phyloP scores from a whole-genome alignment of 306 rosid genomes.

The Casuarina glauca region DNA sequence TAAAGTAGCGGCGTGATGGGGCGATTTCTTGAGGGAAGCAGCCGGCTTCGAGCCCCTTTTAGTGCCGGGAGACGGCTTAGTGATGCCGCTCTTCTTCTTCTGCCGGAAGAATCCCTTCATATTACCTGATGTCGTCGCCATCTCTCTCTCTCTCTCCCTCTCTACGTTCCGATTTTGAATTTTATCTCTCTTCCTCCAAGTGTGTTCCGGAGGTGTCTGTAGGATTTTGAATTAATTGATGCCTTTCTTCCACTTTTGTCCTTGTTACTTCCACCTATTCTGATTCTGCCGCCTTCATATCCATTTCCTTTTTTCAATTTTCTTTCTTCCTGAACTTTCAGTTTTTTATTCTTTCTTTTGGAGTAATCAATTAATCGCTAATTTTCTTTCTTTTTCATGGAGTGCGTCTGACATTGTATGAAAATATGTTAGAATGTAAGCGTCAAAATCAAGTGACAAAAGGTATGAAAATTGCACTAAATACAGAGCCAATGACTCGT shows the following conservation, averaged over 20 bases:
- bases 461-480: too few relatives aligned
- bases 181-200: not conserved
- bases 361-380: too few relatives aligned
- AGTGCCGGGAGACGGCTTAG: constrained; percentile 12
- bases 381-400: too few relatives aligned
- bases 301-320: too few relatives aligned
- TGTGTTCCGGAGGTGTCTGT: not conserved
- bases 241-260: not conserved
- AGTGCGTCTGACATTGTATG: too few relatives aligned
- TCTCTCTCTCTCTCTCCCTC: constrained; percentile 12
- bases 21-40: constrained; percentile 30
- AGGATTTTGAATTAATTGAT: not conserved
- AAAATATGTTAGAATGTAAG: too few relatives aligned
- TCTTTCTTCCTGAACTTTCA: too few relatives aligned
- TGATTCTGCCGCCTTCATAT: too few relatives aligned
- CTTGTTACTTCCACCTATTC: not conserved
- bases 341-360: too few relatives aligned
- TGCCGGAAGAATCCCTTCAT: constrained; percentile 66
- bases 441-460: too few relatives aligned
- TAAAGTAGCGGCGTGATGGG: constrained; percentile 22
- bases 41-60: constrained; percentile 26
- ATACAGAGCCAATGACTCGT: too few relatives aligned
- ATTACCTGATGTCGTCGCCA: constrained; percentile 41
- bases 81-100: constrained; percentile 35
- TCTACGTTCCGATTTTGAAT: constrained; percentile 32